A percentile compares a stretch with the other conserved stretches of the same genome.
These are phyloP conservation scores for Casuarina glauca DNA, from an alignment of 306 rosid genomes.

Conservation along the genomic window DNA sequence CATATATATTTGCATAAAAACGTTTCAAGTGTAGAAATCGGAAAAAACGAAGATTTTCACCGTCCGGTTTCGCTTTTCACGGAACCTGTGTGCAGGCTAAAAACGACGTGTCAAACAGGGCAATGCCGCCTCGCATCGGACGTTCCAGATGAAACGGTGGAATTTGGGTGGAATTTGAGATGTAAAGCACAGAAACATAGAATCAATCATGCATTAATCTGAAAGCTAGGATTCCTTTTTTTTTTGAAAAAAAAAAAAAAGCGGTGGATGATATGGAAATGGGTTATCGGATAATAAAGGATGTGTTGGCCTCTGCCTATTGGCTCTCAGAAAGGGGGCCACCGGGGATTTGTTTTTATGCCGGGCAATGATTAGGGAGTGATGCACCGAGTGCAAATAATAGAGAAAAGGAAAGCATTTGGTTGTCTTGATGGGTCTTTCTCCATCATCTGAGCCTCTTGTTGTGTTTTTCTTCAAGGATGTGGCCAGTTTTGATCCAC, in stretches of 20 bases:
- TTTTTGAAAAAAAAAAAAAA: background rate
- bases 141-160: conserved; percentile 13
- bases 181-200: background rate
- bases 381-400: conserved; percentile 54
- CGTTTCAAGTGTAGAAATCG: conserved; percentile 35
- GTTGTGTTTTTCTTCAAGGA: conserved; percentile 28
- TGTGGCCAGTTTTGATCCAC: conserved; percentile 70
- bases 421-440: conserved; percentile 64
- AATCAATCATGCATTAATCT: background rate
- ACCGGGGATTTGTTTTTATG: conserved; percentile 52
- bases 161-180: background rate
- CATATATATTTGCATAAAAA: conserved; percentile 10
- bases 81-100: background rate
- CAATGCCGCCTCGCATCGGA: conserved; percentile 3
- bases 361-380: conserved; percentile 72
- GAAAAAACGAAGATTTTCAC: background rate
- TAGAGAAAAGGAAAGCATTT: conserved; percentile 43
- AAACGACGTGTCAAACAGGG: conserved; percentile 13
- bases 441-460: conserved; percentile 35
- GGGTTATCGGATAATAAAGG: conserved; percentile 30
- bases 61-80: conserved; percentile 3
- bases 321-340: conserved; percentile 56
- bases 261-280: conserved; percentile 26
- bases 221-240: conserved; percentile 10
- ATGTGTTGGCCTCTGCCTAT: conserved; percentile 44